Percentiles rank a stretch among this genome's conserved stretches.
Evolutionary conservation across 345 rosid genomes (phyloP).

Genomic region (Lenwebbia sp.): DNA sequence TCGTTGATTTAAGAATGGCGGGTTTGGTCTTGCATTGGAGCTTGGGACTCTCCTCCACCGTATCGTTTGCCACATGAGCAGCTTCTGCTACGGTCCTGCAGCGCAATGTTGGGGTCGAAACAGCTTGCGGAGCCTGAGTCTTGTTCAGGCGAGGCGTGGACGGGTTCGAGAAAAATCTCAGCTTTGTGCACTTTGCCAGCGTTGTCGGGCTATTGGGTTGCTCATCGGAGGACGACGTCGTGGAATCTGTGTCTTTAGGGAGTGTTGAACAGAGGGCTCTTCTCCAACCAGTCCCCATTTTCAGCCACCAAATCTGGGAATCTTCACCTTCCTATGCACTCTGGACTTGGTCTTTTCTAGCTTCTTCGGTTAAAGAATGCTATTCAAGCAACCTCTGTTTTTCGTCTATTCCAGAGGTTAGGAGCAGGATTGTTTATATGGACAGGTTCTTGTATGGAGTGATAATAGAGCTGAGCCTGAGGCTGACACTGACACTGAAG

Average conservation of each 20-base stretch:
- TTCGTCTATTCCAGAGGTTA: neutral
- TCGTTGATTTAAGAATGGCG: slow-evolving; percentile 6
- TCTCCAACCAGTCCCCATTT: slow-evolving; percentile 95
- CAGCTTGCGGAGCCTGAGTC: neutral
- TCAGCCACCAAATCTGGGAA: neutral
- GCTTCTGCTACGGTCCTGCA: slow-evolving; percentile 14
- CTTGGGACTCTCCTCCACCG: neutral
- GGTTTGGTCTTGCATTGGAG: slow-evolving; percentile 30
- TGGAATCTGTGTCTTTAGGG: slow-evolving; percentile 36
- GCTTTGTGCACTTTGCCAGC: slow-evolving; percentile 46
- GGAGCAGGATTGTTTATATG: neutral
- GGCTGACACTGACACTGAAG: slow-evolving; percentile 26
- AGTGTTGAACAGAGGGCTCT: slow-evolving; percentile 84
- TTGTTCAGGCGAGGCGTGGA: slow-evolving; percentile 38
- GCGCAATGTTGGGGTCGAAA: neutral
- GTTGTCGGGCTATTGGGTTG: slow-evolving; percentile 21
- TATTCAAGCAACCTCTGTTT: neutral
- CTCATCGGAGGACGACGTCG: neutral
- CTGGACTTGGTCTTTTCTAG: neutral
- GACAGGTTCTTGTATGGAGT: slow-evolving; percentile 10
- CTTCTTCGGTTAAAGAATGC: neutral
- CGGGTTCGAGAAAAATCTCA: slow-evolving; percentile 51
- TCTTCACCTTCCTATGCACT: neutral
- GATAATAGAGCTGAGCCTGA: neutral
- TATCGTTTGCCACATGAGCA: neutral